These are phyloP conservation scores for Mycena haematopus DNA, from an alignment of 768 basidiomycete species.

Conservation along the genomic window DNA sequence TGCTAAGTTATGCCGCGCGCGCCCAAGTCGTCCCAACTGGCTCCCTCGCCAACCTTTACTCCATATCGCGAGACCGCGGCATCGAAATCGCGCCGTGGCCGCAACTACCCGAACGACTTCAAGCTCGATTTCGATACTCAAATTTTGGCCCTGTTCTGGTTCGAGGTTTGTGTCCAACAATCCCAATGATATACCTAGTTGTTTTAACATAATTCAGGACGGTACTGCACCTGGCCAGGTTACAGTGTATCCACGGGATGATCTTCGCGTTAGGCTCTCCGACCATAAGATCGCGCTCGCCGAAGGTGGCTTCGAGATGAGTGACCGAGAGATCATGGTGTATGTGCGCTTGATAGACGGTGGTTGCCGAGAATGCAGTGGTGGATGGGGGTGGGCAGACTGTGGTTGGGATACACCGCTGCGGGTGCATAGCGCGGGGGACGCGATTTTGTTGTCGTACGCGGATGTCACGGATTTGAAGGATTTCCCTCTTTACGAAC, in stretches of 20 bases:
- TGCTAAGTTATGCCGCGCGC: too few relatives aligned
- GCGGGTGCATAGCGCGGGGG: background rate
- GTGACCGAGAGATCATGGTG: background rate
- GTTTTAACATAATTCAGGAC: background rate
- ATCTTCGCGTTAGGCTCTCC: background rate
- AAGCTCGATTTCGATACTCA: background rate
- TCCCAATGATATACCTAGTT: too few relatives aligned
- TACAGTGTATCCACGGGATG: background rate
- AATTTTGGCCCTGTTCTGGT: background rate
- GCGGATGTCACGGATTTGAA: background rate
- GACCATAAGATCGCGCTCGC: background rate
- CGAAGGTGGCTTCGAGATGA: background rate
- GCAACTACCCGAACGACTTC: background rate
- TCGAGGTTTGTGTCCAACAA: background rate
- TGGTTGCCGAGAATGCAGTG: background rate
- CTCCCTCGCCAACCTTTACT: background rate
- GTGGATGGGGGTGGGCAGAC: background rate
- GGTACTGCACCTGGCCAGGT: background rate
- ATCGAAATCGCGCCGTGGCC: background rate
- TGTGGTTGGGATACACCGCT: constrained; percentile 5
- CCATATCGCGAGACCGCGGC: background rate
- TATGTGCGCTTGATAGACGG: background rate
- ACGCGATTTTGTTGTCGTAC: background rate
- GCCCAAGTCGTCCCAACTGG: too few relatives aligned
- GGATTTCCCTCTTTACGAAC: too few relatives aligned